A percentile compares a stretch with the other conserved stretches of the same genome.
phyloP scores from a whole-genome alignment of 2,329 filamentous ascomycete genomes.

The Aspergillus sergii region DNA sequence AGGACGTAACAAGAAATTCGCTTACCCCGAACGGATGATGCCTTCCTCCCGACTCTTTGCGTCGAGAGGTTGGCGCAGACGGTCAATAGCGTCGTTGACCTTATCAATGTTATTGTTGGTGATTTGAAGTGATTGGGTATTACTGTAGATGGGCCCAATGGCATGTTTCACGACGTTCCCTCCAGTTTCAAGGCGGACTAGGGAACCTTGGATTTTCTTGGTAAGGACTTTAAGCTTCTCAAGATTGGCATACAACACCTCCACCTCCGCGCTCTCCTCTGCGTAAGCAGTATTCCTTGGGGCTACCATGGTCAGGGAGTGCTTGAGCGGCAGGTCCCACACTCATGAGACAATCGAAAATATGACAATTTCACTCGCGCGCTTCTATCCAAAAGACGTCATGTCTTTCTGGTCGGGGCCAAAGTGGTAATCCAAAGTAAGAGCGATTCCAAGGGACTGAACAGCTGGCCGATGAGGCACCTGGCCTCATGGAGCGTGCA shows the following conservation, averaged over 20 bases:
- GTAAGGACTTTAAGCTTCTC: conserved; percentile 92
- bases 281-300: conserved; percentile 61
- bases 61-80: conserved; percentile 85
- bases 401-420: background rate
- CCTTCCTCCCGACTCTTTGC: conserved; percentile 89
- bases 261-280: conserved; percentile 69
- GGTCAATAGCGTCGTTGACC: conserved; percentile 83
- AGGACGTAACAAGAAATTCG: conserved; percentile 4
- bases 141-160: conserved; percentile 87
- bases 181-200: conserved; percentile 80
- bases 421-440: background rate
- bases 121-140: conserved; percentile 87
- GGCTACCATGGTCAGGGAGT: conserved; percentile 51
- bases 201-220: conserved; percentile 90
- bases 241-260: conserved; percentile 69
- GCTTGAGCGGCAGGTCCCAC: conserved; percentile 21
- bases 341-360: conserved; percentile 15
- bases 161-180: conserved; percentile 91
- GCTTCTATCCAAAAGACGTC: background rate
- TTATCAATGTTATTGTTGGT: conserved; percentile 86
- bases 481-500: conserved; percentile 23
- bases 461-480: conserved; percentile 23
- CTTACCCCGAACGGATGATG: conserved; percentile 78
- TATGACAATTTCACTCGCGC: background rate
- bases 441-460: background rate